Evolutionary conservation across 192 early-diverging fungal species (phyloP), one percentile per base, ranked within the genome.

Genomic region (Linnemannia elongata): DNA sequence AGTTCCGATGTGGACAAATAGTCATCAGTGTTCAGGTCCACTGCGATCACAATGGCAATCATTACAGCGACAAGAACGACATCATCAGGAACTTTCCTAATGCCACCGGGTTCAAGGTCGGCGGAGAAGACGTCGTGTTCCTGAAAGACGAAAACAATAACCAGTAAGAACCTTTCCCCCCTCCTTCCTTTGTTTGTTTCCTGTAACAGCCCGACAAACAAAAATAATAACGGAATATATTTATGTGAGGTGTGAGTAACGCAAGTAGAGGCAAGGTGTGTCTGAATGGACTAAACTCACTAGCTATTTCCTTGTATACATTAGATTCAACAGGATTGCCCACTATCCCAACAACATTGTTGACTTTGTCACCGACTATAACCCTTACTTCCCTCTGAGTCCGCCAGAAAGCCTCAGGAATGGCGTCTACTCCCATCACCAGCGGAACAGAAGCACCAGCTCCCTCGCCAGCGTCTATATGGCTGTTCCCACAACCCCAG

Each of bases 51-150:
- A 44, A 22, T n/a, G 69, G 69, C 35, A 22, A 30, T 1, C 72
- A 72, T 52, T 72, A 72, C 49, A 79, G 52, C 22, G 47, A 9
- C 35, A 54, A 72, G 36, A 52, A 79, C 24, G 78, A 79, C 38
- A 55, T 79, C 47, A 36, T 12, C 8, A n/a, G 60, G 0, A 7
- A 27, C 13, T 79, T 79, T 22, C 69, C 47, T n/a, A 6, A 9
- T 8, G 69, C 78, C 5, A 3, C 22, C 9, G 69, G 78, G 8
- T 79, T 79, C 69, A 54, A 24, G 36, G 69, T 79, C 45, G 45
- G 52, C 24, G 69, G 35, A 45, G 2, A 22, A 49, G 30, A n/a
- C 20, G 55, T 79, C 30, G 8, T 79, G 45, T 79, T 79, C 44
- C 35, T 72, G 13, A 30, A 42, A 6, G 78, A 78, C 22, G 47